A percentile compares a stretch with the other conserved stretches of the same genome.
These are phyloP conservation scores for Trametes gibbosa DNA, from an alignment of 768 basidiomycete genomes.

Conservation along the genomic window DNA sequence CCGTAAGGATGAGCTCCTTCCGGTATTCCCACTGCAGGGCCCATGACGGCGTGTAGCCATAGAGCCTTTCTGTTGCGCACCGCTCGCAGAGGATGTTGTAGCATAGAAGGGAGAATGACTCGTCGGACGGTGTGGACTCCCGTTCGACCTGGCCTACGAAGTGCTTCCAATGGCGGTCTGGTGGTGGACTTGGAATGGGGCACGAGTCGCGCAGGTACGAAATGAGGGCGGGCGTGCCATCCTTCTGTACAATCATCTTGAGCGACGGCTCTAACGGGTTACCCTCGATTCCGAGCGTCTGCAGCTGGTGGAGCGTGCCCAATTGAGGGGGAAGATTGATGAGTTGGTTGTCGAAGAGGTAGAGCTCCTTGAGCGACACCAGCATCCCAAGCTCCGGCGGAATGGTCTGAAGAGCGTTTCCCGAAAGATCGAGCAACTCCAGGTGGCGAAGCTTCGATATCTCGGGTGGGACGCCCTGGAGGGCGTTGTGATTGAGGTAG, in stretches of 20 bases:
- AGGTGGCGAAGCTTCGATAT: constrained; percentile 84
- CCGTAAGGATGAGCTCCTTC: constrained; percentile 81
- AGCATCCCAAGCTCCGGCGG: constrained; percentile 91
- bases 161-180: constrained; percentile 74
- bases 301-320: constrained; percentile 88
- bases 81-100: constrained; percentile 96
- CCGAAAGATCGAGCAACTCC: constrained; percentile 87
- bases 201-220: constrained; percentile 92
- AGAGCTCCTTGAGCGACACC: constrained; percentile 84
- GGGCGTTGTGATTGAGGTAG: constrained; percentile 93
- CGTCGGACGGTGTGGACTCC: constrained; percentile 62
- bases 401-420: constrained; percentile 74
- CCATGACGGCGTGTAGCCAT: constrained; percentile 97
- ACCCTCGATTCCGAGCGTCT: constrained; percentile 94
- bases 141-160: constrained; percentile 58
- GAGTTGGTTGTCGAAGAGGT: constrained; percentile 95
- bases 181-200: constrained; percentile 77
- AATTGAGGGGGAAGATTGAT: constrained; percentile 81
- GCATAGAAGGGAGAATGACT: constrained; percentile 77
- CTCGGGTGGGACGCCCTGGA: constrained; percentile 74
- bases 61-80: constrained; percentile 83
- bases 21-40: constrained; percentile 95
- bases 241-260: constrained; percentile 84
- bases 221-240: constrained; percentile 89
- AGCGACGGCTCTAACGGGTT: constrained; percentile 83